These are phyloP conservation scores for Fusarium hainanense DNA, from an alignment of 2,329 filamentous ascomycete species.

Conservation along the genomic window DNA sequence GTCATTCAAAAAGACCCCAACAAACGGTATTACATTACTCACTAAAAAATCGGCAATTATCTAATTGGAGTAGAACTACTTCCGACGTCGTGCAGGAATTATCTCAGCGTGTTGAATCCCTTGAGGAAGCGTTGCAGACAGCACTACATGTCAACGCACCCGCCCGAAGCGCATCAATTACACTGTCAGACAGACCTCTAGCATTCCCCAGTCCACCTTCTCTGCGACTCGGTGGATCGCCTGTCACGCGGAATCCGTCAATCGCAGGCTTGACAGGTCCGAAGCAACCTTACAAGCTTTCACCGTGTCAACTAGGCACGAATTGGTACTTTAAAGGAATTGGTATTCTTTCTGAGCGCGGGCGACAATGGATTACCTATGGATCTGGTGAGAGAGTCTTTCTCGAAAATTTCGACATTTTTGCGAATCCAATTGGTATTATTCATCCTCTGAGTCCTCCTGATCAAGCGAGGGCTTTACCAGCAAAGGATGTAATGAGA, in stretches of 20 bases:
- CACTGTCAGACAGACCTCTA: conserved; percentile 11
- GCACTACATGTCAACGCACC: conserved; percentile 4
- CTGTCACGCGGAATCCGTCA: not conserved
- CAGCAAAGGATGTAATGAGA: not conserved
- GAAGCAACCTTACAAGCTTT: conserved; percentile 18
- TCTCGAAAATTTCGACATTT: conserved; percentile 34
- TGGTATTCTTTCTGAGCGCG: conserved; percentile 27
- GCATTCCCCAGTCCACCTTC: conserved; percentile 8
- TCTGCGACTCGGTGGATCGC: conserved; percentile 4
- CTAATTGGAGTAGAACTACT: conserved; percentile 17
- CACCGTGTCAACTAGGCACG: conserved; percentile 26
- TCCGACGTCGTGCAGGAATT: conserved; percentile 36
- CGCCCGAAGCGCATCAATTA: conserved; percentile 15
- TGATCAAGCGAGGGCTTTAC: conserved; percentile 15
- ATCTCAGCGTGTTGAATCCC: conserved; percentile 33
- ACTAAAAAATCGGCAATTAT: not conserved
- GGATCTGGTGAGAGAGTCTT: conserved; percentile 35
- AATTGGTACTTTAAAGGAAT: conserved; percentile 40
- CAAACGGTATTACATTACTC: conserved; percentile 26
- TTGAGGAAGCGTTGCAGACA: conserved; percentile 31
- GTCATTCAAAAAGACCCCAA: conserved; percentile 32
- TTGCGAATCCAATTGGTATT: conserved; percentile 9
- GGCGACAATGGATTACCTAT: conserved; percentile 35
- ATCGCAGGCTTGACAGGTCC: not conserved
- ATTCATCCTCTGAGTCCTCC: conserved; percentile 3